Evolutionary conservation across 2,329 filamentous ascomycete species (phyloP).

Genomic region (Aspergillus felis): DNA sequence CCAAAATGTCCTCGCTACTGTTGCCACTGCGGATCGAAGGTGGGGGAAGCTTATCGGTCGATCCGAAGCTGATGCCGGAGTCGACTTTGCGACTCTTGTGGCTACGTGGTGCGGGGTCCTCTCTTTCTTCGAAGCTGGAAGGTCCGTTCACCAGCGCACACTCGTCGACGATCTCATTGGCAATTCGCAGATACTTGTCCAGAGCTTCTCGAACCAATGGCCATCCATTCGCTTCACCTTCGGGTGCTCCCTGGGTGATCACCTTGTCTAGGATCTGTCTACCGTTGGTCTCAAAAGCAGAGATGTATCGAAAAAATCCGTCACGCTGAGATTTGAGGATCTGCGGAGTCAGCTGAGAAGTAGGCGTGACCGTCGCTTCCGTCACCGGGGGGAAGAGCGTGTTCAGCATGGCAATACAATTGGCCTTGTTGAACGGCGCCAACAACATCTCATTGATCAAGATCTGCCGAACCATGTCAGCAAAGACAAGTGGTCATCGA

Average conservation of each 20-base stretch:
- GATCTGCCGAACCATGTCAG: constrained; percentile 39
- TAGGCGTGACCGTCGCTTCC: constrained; percentile 42
- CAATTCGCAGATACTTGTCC: constrained; percentile 55
- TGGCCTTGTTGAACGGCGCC: constrained; percentile 60
- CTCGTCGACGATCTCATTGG: constrained; percentile 60
- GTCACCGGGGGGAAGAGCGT: constrained; percentile 60
- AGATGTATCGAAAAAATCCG: constrained; percentile 61
- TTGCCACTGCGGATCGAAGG: constrained; percentile 38
- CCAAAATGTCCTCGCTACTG: constrained; percentile 27
- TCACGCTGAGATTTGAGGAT: constrained; percentile 57
- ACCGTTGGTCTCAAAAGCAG: constrained; percentile 54
- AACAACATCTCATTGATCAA: constrained; percentile 63
- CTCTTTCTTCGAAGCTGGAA: constrained; percentile 31
- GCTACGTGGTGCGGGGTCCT: constrained; percentile 25
- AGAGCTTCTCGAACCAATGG: constrained; percentile 45
- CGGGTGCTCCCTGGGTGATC: constrained; percentile 50
- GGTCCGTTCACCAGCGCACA: constrained; percentile 49
- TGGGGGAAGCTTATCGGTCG: constrained; percentile 30
- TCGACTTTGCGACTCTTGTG: constrained; percentile 56
- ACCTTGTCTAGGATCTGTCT: constrained; percentile 50
- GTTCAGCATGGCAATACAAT: constrained; percentile 65
- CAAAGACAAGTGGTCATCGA: constrained; percentile 15
- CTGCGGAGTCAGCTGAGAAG: constrained; percentile 49
- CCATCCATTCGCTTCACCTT: constrained; percentile 56
- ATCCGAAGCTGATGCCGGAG: constrained; percentile 60